These are phyloP conservation scores for Aspergillus asperescens DNA, from an alignment of 495 filamentous ascomycete genomes.

Conservation along the genomic window DNA sequence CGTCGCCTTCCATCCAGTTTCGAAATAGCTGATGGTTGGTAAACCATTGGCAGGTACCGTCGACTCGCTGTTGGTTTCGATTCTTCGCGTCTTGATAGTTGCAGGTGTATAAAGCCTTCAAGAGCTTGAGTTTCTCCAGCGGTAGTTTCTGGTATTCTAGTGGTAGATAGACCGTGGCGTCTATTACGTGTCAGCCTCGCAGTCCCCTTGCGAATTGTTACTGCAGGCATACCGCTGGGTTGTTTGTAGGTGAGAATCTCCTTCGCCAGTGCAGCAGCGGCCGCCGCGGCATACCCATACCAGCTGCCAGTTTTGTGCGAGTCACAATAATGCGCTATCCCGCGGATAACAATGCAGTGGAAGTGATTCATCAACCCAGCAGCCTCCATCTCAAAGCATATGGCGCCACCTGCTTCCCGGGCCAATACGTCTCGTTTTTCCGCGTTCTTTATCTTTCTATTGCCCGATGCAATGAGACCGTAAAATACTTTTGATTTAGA, in stretches of 20 bases:
- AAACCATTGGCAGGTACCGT: no score
- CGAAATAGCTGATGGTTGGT: no score
- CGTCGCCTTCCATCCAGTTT: no score
- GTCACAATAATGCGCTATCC: conserved; percentile 33
- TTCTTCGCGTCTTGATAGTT: no score
- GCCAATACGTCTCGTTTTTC: conserved; percentile 14
- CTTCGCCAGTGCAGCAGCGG: conserved; percentile 30
- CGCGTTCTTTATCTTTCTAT: conserved; percentile 15
- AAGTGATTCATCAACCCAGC: conserved; percentile 11
- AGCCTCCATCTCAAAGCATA: conserved; percentile 39
- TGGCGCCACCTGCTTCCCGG: conserved; percentile 13
- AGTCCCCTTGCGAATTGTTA: no score
- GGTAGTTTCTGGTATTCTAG: no score
- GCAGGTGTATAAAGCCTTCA: no score
- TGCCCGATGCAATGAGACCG: conserved; percentile 18
- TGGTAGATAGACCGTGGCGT: no score
- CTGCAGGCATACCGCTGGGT: not conserved
- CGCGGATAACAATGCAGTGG: conserved; percentile 28
- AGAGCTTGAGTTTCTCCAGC: no score
- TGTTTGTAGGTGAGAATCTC: not conserved
- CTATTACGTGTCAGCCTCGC: not conserved
- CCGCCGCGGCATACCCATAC: conserved; percentile 30
- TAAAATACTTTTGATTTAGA: conserved; percentile 6
- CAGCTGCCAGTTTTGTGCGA: conserved; percentile 33
- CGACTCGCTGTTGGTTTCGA: no score